Evolutionary conservation across 495 filamentous ascomycete species (phyloP).

Genomic region (Penicillium egyptiacum): DNA sequence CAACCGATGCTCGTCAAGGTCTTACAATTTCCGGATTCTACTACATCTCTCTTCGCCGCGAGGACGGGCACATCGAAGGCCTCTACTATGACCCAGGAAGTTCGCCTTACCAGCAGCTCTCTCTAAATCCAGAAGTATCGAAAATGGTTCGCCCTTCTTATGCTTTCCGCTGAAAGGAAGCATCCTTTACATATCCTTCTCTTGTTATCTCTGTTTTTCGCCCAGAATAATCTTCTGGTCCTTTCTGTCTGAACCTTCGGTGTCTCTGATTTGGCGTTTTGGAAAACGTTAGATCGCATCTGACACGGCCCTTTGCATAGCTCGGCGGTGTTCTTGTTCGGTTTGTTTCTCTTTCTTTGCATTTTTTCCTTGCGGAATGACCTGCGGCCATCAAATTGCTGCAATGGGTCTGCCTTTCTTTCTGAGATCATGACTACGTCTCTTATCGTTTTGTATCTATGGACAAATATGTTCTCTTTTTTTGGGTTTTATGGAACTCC

Average conservation of each 20-base stretch:
- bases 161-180: constrained; percentile 36
- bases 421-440: not conserved
- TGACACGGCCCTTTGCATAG: constrained; percentile 26
- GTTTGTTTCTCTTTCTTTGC: constrained; percentile 5
- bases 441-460: not conserved
- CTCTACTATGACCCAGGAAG: constrained; percentile 73
- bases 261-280: constrained; percentile 12
- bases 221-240: constrained; percentile 13
- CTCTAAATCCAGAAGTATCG: constrained; percentile 51
- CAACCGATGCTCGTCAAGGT: constrained; percentile 54
- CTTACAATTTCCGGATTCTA: constrained; percentile 78
- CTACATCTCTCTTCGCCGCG: constrained; percentile 63
- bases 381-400: not conserved
- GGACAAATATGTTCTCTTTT: not conserved
- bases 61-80: constrained; percentile 63
- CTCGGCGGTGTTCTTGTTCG: constrained; percentile 20
- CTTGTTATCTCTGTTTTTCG: constrained; percentile 7
- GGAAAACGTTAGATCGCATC: constrained; percentile 12
- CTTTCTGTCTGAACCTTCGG: not conserved
- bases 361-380: not conserved
- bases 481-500: not conserved
- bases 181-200: constrained; percentile 1
- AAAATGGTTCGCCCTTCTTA: constrained; percentile 46
- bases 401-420: not conserved
- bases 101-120: constrained; percentile 68